Percentiles rank a stretch among this genome's conserved stretches.
Conservation (phyloP, 805 yeast species). For the Yarrowia divulgata region DNA sequence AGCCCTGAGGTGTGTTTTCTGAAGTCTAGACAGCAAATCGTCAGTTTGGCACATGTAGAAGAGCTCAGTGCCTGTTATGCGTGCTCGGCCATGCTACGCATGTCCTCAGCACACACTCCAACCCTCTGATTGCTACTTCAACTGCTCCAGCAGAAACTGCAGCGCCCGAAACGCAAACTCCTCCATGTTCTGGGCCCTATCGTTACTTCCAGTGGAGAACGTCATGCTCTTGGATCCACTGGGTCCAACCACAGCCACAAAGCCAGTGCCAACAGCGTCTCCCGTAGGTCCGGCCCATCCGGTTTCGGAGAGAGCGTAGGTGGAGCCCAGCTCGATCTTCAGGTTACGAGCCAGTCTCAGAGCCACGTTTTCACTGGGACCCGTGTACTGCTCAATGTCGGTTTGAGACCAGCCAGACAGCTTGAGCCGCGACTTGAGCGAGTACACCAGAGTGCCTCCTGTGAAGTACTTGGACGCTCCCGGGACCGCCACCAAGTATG, state of each 20-base stretch:
- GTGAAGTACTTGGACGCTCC: conserved; percentile 86
- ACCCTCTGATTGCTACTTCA: conserved; percentile 16
- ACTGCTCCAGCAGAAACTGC: conserved; percentile 26
- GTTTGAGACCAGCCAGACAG: conserved; percentile 79
- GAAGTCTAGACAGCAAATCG: no score
- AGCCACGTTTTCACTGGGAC: conserved; percentile 81
- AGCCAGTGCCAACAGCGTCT: conserved; percentile 44
- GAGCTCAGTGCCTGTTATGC: no score
- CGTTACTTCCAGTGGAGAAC: conserved; percentile 55
- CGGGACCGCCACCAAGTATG: conserved; percentile 80
- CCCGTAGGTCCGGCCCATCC: conserved; percentile 83
- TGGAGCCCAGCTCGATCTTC: conserved; percentile 79
- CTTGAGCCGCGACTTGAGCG: conserved; percentile 74
- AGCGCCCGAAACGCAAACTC: conserved; percentile 74
- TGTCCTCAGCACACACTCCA: not conserved
- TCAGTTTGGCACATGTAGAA: no score
- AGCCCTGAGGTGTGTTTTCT: no score
- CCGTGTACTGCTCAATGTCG: conserved; percentile 76
- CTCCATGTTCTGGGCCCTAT: conserved; percentile 75
- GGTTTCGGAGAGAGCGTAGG: conserved; percentile 82
- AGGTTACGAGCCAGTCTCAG: conserved; percentile 78
- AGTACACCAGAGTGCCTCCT: conserved; percentile 83
- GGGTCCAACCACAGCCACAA: conserved; percentile 51
- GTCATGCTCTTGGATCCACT: conserved; percentile 46
- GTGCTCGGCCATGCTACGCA: no score